A percentile compares a stretch with the other conserved stretches of the same genome.
These are phyloP conservation scores for Aspergillus neoniger DNA, from an alignment of 2,329 filamentous ascomycete species.

Conservation along the genomic window DNA sequence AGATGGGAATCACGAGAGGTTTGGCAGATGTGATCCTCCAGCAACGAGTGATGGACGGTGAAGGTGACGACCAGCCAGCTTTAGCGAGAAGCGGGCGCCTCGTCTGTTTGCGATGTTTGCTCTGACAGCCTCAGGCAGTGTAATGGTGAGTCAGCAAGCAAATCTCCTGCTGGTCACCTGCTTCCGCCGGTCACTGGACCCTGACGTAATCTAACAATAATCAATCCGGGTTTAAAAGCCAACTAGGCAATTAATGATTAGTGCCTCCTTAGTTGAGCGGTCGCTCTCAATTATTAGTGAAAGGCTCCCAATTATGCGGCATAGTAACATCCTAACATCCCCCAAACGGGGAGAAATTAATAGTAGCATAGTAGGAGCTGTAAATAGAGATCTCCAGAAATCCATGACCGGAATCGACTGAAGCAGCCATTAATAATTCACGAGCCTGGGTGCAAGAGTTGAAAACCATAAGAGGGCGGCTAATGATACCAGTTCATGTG, in stretches of 20 bases:
- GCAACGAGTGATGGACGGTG: constrained; percentile 30
- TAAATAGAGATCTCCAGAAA: not conserved
- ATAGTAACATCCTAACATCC: too few species aligned
- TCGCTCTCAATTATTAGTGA: too few species aligned
- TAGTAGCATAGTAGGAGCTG: not conserved
- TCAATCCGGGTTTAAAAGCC: not conserved
- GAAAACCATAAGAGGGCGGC: not conserved
- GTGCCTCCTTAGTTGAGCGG: too few species aligned
- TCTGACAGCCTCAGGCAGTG: constrained; percentile 19
- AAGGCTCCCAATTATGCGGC: too few species aligned
- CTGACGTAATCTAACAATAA: not conserved
- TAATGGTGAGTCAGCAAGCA: not conserved
- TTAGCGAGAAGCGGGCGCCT: constrained; percentile 27
- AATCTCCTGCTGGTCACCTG: not conserved
- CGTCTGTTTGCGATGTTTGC: constrained; percentile 25
- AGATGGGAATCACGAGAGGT: constrained; percentile 21
- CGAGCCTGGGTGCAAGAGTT: not conserved
- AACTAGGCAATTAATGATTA: too few species aligned
- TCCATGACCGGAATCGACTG: too few species aligned
- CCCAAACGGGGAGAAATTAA: too few species aligned
- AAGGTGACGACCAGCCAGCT: constrained; percentile 28
- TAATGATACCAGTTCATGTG: not conserved
- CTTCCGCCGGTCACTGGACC: not conserved
- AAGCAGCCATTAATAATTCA: not conserved
- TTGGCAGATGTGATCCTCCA: constrained; percentile 27